Conservation (phyloP, 1,284 basidiomycete genomes). For the Golubevia sp. region DNA sequence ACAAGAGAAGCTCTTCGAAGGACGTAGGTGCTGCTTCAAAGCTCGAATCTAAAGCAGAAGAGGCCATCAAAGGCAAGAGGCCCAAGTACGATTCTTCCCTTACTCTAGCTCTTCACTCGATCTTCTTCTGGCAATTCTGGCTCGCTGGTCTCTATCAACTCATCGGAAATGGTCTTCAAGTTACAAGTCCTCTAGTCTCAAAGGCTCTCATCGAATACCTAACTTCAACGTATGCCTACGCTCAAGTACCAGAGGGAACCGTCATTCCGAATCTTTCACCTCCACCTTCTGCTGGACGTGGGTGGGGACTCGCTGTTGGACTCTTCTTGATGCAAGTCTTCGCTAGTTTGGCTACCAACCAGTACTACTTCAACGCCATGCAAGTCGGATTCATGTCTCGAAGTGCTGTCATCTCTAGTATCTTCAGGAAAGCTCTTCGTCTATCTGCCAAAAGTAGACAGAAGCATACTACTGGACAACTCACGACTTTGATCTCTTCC, state of each 20-base stretch:
- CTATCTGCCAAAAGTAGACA: slow-evolving; percentile 37
- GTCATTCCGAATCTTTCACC: no score
- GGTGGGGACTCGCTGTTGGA: neutral
- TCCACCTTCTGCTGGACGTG: neutral
- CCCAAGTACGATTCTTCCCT: slow-evolving; percentile 62
- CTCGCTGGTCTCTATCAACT: slow-evolving; percentile 22
- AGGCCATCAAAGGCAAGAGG: no score
- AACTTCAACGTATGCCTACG: slow-evolving; percentile 6
- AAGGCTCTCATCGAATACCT: slow-evolving; percentile 23
- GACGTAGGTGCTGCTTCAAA: no score
- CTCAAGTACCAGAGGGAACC: neutral
- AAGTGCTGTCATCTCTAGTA: neutral
- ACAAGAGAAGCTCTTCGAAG: no score
- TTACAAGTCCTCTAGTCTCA: slow-evolving; percentile 26
- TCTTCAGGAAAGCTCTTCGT: slow-evolving; percentile 1
- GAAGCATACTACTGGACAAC: slow-evolving; percentile 68
- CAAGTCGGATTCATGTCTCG: neutral
- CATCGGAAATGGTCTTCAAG: slow-evolving; percentile 12
- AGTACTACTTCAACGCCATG: slow-evolving; percentile 4
- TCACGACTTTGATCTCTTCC: slow-evolving; percentile 74
- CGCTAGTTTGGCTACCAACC: neutral
- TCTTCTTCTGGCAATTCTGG: slow-evolving; percentile 25
- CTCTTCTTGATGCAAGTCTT: neutral
- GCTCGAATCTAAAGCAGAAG: no score
- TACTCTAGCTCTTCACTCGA: slow-evolving; percentile 2